phyloP scores from a whole-genome alignment of 257 asterid genomes.

The Nemophila menziesii region DNA sequence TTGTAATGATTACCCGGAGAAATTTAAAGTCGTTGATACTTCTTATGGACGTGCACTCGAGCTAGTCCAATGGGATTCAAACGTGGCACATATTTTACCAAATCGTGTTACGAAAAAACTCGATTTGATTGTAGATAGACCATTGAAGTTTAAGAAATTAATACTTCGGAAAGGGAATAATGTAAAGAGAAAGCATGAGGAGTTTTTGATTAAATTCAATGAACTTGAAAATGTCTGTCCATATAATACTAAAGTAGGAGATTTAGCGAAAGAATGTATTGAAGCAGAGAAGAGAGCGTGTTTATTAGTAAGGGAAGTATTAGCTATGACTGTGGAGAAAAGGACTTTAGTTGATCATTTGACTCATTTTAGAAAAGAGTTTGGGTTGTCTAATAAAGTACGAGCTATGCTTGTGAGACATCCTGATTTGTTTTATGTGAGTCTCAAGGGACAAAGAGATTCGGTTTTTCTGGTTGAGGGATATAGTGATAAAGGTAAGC shows the following conservation, averaged over 20 bases:
- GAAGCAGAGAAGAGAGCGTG: slow-evolving; percentile 92
- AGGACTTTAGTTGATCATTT: slow-evolving; percentile 90
- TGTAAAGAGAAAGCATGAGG: slow-evolving; percentile 61
- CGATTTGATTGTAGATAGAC: slow-evolving; percentile 77
- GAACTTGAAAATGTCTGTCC: slow-evolving; percentile 67
- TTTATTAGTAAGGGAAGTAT: slow-evolving; percentile 71
- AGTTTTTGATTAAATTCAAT: slow-evolving; percentile 50
- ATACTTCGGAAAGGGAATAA: slow-evolving; percentile 69
- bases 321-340: slow-evolving; percentile 80
- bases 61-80: slow-evolving; percentile 64
- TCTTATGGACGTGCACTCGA: slow-evolving; percentile 87
- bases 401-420: slow-evolving; percentile 92
- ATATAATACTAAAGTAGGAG: slow-evolving; percentile 36
- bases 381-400: slow-evolving; percentile 71
- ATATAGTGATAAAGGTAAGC: slow-evolving; percentile 48
- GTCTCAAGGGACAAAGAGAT: slow-evolving; percentile 79
- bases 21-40: slow-evolving; percentile 63
- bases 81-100: slow-evolving; percentile 40
- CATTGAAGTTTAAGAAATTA: slow-evolving; percentile 69
- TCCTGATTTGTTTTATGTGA: slow-evolving; percentile 87
- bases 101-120: slow-evolving; percentile 19
- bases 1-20: slow-evolving; percentile 72
- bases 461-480: slow-evolving; percentile 86
- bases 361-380: slow-evolving; percentile 87
- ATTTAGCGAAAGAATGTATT: slow-evolving; percentile 43